A percentile compares a stretch with the other conserved stretches of the same genome.
These are phyloP conservation scores for Syzygium grande DNA, from an alignment of 345 rosid genomes.

Conservation along the genomic window DNA sequence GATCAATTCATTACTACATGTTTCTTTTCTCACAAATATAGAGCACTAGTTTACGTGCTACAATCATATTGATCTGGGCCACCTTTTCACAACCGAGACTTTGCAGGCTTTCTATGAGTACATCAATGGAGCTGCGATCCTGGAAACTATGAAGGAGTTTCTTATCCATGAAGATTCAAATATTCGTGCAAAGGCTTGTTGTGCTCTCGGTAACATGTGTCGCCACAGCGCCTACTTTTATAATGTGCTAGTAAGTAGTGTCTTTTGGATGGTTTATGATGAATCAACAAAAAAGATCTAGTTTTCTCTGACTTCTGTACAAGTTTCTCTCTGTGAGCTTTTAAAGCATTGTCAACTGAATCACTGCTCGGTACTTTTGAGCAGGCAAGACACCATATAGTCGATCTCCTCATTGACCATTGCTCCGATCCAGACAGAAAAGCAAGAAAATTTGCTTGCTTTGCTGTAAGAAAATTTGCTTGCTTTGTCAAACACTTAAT, in stretches of 20 bases:
- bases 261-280: background rate
- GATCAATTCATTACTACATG: background rate
- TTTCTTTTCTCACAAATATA: background rate
- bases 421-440: conserved; percentile 93
- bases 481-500: background rate
- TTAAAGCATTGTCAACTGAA: background rate
- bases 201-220: conserved; percentile 96
- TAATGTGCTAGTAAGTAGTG: conserved; percentile 50
- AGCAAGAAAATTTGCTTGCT: conserved; percentile 92
- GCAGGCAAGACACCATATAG: conserved; percentile 65
- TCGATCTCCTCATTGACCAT: conserved; percentile 73
- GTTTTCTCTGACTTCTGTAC: background rate
- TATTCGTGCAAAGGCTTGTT: conserved; percentile 89
- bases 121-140: conserved; percentile 65
- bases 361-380: background rate
- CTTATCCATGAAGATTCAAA: conserved; percentile 77
- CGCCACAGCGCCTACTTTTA: conserved; percentile 87
- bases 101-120: conserved; percentile 82
- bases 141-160: conserved; percentile 55
- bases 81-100: background rate
- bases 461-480: conserved; percentile 54
- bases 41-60: background rate
- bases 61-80: background rate
- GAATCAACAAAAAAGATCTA: background rate
- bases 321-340: background rate